Evolutionary conservation across 495 filamentous ascomycete species (phyloP).

Genomic region (Tuber brumale): DNA sequence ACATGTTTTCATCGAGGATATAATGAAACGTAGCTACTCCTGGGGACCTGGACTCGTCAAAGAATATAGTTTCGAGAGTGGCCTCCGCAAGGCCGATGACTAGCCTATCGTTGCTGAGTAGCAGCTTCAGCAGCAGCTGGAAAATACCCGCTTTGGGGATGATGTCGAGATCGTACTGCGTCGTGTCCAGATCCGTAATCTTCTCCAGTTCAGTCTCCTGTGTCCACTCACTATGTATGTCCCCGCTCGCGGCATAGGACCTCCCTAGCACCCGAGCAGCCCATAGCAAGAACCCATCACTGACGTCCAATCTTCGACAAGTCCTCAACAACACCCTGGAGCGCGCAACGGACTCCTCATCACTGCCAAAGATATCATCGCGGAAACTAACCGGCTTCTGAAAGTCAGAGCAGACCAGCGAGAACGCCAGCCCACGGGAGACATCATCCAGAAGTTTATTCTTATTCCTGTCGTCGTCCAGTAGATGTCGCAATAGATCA

Average conservation of each 20-base stretch:
- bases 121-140: slow-evolving; percentile 58
- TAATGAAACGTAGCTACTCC: slow-evolving; percentile 27
- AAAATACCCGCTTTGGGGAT: slow-evolving; percentile 55
- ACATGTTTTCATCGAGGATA: slow-evolving; percentile 30
- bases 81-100: slow-evolving; percentile 71
- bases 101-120: slow-evolving; percentile 55
- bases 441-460: slow-evolving; percentile 60
- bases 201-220: slow-evolving; percentile 53
- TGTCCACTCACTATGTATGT: slow-evolving; percentile 53
- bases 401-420: slow-evolving; percentile 68
- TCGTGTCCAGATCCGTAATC: slow-evolving; percentile 46
- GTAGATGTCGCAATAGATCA: slow-evolving; percentile 62
- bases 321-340: slow-evolving; percentile 66
- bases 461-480: slow-evolving; percentile 60
- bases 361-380: slow-evolving; percentile 57
- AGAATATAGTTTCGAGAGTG: slow-evolving; percentile 62
- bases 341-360: slow-evolving; percentile 55
- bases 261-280: slow-evolving; percentile 75
- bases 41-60: slow-evolving; percentile 29
- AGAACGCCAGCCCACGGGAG: slow-evolving; percentile 62
- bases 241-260: slow-evolving; percentile 69
- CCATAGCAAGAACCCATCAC: slow-evolving; percentile 71
- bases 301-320: slow-evolving; percentile 55
- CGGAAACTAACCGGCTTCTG: slow-evolving; percentile 50
- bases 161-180: slow-evolving; percentile 47